phyloP scores from a whole-genome alignment of 192 early-diverging fungal genomes.

The Linnemannia elongata region DNA sequence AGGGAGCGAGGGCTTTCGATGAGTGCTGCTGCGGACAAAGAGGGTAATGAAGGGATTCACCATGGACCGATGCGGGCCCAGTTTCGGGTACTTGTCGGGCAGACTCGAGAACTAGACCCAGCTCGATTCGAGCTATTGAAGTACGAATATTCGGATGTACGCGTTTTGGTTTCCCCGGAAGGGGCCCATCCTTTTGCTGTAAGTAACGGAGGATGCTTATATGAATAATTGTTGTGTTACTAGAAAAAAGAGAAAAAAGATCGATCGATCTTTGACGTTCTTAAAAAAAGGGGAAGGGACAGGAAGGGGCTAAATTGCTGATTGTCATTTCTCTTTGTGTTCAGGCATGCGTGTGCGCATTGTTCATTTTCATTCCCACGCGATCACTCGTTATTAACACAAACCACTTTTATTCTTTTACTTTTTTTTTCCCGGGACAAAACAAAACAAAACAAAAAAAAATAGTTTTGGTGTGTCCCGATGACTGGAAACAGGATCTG shows the following conservation, averaged over 20 bases:
- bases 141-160: conserved; percentile 12
- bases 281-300: too few relatives aligned
- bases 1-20: not conserved
- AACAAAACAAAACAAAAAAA: too few relatives aligned
- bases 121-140: conserved; percentile 10
- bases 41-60: not conserved
- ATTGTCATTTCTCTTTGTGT: conserved; percentile 3
- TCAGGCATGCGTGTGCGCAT: not conserved
- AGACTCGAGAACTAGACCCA: conserved; percentile 35
- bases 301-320: not conserved
- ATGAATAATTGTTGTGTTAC: not conserved
- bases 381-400: not conserved
- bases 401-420: not conserved
- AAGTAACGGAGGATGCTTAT: not conserved
- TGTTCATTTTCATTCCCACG: not conserved
- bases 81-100: conserved; percentile 32
- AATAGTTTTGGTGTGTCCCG: conserved; percentile 53
- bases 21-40: not conserved
- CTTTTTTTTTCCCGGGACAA: not conserved
- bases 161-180: conserved; percentile 26
- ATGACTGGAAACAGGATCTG: conserved; percentile 38
- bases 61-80: conserved; percentile 17
- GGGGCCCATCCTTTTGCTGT: conserved; percentile 28
- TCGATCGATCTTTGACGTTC: too few relatives aligned
- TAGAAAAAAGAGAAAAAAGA: too few relatives aligned